Conservation (phyloP, 2,329 filamentous ascomycete genomes). For the Tolypocladium album region DNA sequence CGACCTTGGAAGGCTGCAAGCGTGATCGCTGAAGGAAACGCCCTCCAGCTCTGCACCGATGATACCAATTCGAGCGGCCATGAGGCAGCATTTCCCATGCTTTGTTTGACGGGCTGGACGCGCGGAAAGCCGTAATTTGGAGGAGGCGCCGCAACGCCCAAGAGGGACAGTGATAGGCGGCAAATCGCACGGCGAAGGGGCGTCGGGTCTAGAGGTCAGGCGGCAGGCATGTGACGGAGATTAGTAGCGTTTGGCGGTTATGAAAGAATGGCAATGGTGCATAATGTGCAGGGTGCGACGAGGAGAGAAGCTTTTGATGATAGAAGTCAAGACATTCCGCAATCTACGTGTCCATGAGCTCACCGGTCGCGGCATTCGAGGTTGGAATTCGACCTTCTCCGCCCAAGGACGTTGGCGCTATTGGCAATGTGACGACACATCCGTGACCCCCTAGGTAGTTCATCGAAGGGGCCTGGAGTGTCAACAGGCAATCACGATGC, state of each 20-base stretch:
- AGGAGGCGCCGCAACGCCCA: neutral
- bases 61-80: neutral
- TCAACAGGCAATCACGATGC: neutral
- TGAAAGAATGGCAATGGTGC: neutral
- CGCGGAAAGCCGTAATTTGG: neutral
- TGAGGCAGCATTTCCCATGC: neutral
- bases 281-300: neutral
- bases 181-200: neutral
- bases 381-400: neutral
- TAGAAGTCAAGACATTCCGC: neutral
- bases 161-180: neutral
- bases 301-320: neutral
- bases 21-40: neutral
- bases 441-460: neutral
- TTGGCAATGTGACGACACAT: neutral
- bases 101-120: neutral
- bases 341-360: neutral
- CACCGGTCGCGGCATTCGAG: neutral
- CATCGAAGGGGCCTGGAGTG: neutral
- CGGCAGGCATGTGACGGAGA: neutral
- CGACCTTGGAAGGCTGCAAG: neutral
- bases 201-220: neutral
- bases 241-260: neutral
- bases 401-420: neutral
- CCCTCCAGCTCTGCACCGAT: neutral